phyloP scores from a whole-genome alignment of 2,329 filamentous ascomycete genomes.

The Blumeriella jaapii region DNA sequence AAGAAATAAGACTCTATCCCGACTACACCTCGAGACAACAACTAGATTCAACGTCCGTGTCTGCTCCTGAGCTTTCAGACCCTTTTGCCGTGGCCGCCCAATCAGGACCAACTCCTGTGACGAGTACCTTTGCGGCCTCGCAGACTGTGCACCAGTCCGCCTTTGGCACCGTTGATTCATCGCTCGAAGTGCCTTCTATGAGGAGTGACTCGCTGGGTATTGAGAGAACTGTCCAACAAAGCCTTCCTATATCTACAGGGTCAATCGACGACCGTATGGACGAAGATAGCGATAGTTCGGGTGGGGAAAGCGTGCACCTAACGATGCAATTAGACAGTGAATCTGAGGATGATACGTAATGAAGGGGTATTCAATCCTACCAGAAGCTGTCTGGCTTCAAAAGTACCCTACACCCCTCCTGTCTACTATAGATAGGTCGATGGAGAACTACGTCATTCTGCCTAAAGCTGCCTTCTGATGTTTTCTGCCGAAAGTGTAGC shows the following conservation, averaged over 20 bases:
- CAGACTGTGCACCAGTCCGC: too few species aligned
- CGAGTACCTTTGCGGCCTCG: too few species aligned
- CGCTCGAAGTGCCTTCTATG: constrained; percentile 1
- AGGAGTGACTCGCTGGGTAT: neutral
- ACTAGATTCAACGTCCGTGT: too few species aligned
- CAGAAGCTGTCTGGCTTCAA: constrained; percentile 38
- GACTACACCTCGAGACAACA: too few species aligned
- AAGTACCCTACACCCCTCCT: constrained; percentile 32
- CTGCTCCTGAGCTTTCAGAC: too few species aligned
- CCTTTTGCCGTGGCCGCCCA: too few species aligned
- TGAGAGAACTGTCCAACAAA: neutral
- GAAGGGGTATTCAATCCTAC: constrained; percentile 34
- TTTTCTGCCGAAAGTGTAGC: too few species aligned
- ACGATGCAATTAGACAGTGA: constrained; percentile 24
- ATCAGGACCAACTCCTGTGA: too few species aligned
- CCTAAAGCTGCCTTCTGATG: too few species aligned
- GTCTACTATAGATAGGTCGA: constrained; percentile 25
- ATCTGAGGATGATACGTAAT: constrained; percentile 14
- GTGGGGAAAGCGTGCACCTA: constrained; percentile 37
- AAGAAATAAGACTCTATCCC: constrained; percentile 14
- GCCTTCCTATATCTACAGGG: neutral
- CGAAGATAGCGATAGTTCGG: constrained; percentile 29
- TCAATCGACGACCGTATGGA: constrained; percentile 4
- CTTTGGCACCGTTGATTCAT: too few species aligned
- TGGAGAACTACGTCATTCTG: too few species aligned